Percentiles rank a stretch among this genome's conserved stretches.
Conservation (phyloP, 176 grass and related monocot species). For the Avena atlantica region DNA sequence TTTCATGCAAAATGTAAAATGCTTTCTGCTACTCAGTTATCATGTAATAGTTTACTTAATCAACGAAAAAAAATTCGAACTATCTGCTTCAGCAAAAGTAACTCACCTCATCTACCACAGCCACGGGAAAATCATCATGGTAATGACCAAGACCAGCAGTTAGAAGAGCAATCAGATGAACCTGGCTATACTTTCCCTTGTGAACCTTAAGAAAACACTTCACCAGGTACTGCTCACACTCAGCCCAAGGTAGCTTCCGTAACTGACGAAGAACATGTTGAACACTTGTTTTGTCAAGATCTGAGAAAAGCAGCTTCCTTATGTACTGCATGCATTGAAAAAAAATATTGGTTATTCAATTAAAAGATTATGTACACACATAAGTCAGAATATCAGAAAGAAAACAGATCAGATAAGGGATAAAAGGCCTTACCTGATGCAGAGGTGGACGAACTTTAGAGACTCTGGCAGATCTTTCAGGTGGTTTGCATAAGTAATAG, state of each 20-base stretch:
- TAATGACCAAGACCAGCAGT: constrained; percentile 65
- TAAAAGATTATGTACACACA: neutral
- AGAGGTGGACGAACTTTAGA: constrained; percentile 33
- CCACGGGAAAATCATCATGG: constrained; percentile 70
- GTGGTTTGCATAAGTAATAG: constrained; percentile 34
- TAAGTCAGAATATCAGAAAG: neutral
- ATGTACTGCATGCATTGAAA: constrained; percentile 60
- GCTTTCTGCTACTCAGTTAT: neutral
- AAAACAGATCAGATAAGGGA: neutral
- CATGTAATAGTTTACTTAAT: neutral
- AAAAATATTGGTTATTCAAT: constrained; percentile 46
- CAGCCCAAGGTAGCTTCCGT: constrained; percentile 76
- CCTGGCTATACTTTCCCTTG: constrained; percentile 82
- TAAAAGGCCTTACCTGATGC: constrained; percentile 5
- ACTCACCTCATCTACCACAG: constrained; percentile 74
- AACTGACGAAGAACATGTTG: constrained; percentile 74
- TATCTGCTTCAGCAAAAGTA: constrained; percentile 7
- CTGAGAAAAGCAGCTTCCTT: constrained; percentile 76
- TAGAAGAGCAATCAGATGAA: constrained; percentile 67
- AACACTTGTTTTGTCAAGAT: constrained; percentile 74
- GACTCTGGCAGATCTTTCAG: constrained; percentile 28
- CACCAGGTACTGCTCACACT: constrained; percentile 66
- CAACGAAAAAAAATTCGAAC: neutral
- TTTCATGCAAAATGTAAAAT: neutral
- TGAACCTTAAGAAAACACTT: constrained; percentile 87